Conservation (phyloP, 805 yeast genomes). For the Ogataea sp. region DNA sequence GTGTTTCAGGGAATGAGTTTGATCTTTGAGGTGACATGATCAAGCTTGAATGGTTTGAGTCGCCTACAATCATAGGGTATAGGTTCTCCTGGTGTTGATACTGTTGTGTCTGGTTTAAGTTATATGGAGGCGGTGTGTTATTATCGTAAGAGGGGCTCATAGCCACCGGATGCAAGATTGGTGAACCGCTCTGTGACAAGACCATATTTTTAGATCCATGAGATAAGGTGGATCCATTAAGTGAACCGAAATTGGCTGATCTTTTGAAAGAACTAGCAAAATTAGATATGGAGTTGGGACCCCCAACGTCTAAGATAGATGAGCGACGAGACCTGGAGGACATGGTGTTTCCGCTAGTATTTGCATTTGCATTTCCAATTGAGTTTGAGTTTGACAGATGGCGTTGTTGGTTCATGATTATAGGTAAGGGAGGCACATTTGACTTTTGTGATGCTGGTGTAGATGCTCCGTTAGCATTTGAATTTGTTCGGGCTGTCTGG, state of each 20-base stretch:
- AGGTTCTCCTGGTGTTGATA: not conserved
- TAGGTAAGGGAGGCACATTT: not conserved
- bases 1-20: too few relatives aligned
- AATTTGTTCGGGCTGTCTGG: too few relatives aligned
- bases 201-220: not conserved
- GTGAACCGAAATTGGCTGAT: conserved; percentile 17
- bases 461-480: not conserved
- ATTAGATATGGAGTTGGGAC: conserved; percentile 27
- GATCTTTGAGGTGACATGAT: too few relatives aligned
- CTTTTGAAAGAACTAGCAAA: conserved; percentile 27
- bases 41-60: too few relatives aligned
- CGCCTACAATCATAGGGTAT: not conserved
- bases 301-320: conserved; percentile 28
- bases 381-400: not conserved
- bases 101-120: not conserved
- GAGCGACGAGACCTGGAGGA: too few relatives aligned
- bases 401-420: not conserved
- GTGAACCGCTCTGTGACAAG: not conserved
- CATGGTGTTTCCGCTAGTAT: too few relatives aligned
- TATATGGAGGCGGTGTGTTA: not conserved
- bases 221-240: not conserved
- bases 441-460: not conserved
- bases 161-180: not conserved
- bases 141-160: not conserved
- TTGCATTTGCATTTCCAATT: too few relatives aligned